Conservation (phyloP, 257 asterid genomes). For the Plantago elongata region DNA sequence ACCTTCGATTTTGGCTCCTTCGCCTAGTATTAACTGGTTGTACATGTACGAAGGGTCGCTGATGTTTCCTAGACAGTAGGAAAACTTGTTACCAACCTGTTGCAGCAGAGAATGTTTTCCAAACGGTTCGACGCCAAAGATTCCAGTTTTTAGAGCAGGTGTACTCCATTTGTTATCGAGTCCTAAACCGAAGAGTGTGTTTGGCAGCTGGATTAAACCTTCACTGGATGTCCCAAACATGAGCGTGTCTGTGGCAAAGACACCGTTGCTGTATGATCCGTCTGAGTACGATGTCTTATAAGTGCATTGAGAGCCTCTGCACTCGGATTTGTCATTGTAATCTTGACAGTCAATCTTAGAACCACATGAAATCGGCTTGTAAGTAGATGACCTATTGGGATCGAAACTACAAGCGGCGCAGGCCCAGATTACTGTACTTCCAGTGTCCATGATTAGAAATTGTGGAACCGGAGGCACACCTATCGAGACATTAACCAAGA, state of each 20-base stretch:
- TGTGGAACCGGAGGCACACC: conserved; percentile 26
- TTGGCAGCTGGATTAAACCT: conserved; percentile 5
- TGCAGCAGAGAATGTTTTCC: conserved; percentile 13
- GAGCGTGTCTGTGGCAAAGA: conserved; percentile 16
- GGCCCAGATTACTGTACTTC: conserved; percentile 25
- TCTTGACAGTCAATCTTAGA: not conserved
- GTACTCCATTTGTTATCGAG: not conserved
- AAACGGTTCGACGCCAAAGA: conserved; percentile 18
- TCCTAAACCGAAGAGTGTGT: conserved; percentile 18
- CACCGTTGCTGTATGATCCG: conserved; percentile 9
- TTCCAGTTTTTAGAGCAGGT: not conserved
- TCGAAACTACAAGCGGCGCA: not conserved
- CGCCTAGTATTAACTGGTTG: conserved; percentile 20
- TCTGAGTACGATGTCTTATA: conserved; percentile 6
- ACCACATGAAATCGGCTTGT: conserved; percentile 10
- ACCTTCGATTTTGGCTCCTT: conserved; percentile 19
- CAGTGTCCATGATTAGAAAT: conserved; percentile 23
- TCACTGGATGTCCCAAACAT: conserved; percentile 17
- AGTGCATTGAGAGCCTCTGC: conserved; percentile 7
- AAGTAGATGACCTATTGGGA: conserved; percentile 18
- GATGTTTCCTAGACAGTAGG: conserved; percentile 27
- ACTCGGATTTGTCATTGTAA: not conserved
- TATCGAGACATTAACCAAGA: conserved; percentile 25
- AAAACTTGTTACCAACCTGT: conserved; percentile 17
- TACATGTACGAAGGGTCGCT: conserved; percentile 24